Conservation (phyloP, 768 basidiomycete species). For the Naganishia onofrii region DNA sequence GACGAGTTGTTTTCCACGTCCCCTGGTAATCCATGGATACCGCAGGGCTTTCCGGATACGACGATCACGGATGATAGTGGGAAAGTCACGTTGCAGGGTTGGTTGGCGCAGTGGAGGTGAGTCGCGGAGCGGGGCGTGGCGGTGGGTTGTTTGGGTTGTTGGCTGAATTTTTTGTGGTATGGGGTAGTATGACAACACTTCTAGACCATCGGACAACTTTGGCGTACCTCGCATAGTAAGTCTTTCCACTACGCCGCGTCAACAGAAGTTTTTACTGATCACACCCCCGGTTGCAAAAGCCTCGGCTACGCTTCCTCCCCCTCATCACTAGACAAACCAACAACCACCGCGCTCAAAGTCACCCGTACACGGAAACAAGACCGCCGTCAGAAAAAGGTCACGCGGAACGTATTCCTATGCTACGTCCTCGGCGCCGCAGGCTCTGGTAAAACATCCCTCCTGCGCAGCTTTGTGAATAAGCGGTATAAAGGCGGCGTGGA, state of each 20-base stretch:
- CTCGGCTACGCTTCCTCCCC: slow-evolving; percentile 70
- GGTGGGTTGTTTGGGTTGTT: not conserved
- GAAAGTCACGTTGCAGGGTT: slow-evolving; percentile 91
- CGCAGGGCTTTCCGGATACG: slow-evolving; percentile 85
- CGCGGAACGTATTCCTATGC: slow-evolving; percentile 85
- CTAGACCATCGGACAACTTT: slow-evolving; percentile 89
- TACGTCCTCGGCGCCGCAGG: slow-evolving; percentile 95
- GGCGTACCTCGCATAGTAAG: slow-evolving; percentile 80
- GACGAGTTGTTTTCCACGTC: slow-evolving; percentile 88
- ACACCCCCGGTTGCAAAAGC: no score
- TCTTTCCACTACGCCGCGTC: not conserved
- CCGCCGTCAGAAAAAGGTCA: slow-evolving; percentile 79
- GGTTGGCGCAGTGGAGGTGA: slow-evolving; percentile 98
- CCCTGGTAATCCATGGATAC: slow-evolving; percentile 93
- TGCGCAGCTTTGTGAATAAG: slow-evolving; percentile 82
- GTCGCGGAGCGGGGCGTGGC: slow-evolving; percentile 35
- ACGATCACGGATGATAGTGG: slow-evolving; percentile 82
- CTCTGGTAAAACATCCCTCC: slow-evolving; percentile 84
- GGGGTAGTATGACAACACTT: slow-evolving; percentile 87
- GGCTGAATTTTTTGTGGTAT: not conserved
- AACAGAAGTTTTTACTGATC: not conserved
- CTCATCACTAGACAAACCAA: slow-evolving; percentile 46
- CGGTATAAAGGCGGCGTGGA: slow-evolving; percentile 59
- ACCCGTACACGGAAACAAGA: slow-evolving; percentile 80
- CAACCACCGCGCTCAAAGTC: slow-evolving; percentile 77